Base-by-base conservation (phyloP, 2,329 filamentous ascomycete species). In the Stromatinia cepivora region DNA sequence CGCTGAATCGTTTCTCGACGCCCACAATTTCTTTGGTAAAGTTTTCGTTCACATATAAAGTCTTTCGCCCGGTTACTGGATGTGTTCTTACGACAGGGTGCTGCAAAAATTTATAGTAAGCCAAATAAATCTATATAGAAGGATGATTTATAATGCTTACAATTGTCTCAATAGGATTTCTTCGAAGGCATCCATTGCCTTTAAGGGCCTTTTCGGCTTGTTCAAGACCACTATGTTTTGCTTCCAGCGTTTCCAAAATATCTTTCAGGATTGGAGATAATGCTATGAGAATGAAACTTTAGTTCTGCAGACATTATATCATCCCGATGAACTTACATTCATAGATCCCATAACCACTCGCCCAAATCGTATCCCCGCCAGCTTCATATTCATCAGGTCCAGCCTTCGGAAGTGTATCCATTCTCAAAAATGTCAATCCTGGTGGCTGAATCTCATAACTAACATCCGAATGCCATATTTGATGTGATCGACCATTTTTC, bases 321-420 rank as follows among this genome's bases (percentile, higher is more conserved):
- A 81, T n/a, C n/a, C n/a, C n/a, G n/a, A 79, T 75, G 82, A 79
- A 8, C 80, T 79, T 53, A 78, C 77, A 64, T 81, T 84, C 20
- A 85, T 76, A 70, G 84, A 82, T 70, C 82, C 84, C 6, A 83
- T 76, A 0, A 81, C 82, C 53, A 52, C 57, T 66, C 62, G 67
- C 45, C 92, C 92, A 52, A 85, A 83, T 1, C 92, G 92, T 69
- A 87, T 89, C 77, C 95, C 92, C 31, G 5, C 66, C 66, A 53
- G 66, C 56, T 45, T 67, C 66, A 46, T 62, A 67, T 25, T 34
- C 66, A 67, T 67, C 66, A 31, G 66, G 66, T 96, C 85, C 65
- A 92, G 83, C 77, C 94, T 95, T 56, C 0, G 83, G 83, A 68
- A 83, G 81, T 66, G 83, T 81, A 72, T 84, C 81, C 80, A 84